Evolutionary conservation across 2,329 filamentous ascomycete genomes (phyloP).

Genomic region (Penicillium sclerotiorum): DNA sequence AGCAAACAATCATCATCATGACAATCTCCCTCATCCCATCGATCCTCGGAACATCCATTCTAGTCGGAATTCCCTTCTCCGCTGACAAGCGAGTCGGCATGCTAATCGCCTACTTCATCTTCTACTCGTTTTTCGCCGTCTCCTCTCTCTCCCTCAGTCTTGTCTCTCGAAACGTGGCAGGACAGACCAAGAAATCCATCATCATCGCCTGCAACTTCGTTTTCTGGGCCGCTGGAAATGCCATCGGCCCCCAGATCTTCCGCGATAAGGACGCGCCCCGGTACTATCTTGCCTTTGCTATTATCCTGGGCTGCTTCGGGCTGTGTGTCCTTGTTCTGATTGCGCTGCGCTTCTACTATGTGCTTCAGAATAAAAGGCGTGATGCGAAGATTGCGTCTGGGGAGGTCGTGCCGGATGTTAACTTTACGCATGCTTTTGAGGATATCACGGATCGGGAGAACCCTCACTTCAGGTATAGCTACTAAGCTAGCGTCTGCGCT

Average conservation of each 20-base stretch:
- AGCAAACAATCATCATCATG: constrained; percentile 71
- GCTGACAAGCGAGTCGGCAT: constrained; percentile 63
- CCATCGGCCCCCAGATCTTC: constrained; percentile 68
- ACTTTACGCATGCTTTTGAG: constrained; percentile 58
- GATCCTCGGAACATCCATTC: constrained; percentile 57
- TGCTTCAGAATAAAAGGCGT: constrained; percentile 59
- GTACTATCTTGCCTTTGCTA: constrained; percentile 70
- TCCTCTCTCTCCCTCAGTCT: constrained; percentile 67
- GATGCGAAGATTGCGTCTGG: constrained; percentile 51
- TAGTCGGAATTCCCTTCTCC: constrained; percentile 60
- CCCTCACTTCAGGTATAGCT: constrained; percentile 61
- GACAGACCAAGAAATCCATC: constrained; percentile 71
- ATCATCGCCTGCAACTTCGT: constrained; percentile 70
- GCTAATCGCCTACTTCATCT: constrained; percentile 73
- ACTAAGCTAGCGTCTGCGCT: constrained; percentile 27
- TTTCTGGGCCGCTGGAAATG: constrained; percentile 68
- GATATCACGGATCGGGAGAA: constrained; percentile 66
- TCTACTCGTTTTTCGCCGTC: constrained; percentile 74
- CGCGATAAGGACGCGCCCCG: constrained; percentile 62
- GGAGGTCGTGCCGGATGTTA: constrained; percentile 42
- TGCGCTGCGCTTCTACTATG: constrained; percentile 60
- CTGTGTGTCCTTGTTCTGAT: constrained; percentile 60
- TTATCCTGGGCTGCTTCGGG: constrained; percentile 68
- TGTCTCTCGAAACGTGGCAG: constrained; percentile 68
- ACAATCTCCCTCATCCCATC: constrained; percentile 65